Conservation (phyloP, 495 filamentous ascomycete genomes). For the Penicillium simplicissimum region DNA sequence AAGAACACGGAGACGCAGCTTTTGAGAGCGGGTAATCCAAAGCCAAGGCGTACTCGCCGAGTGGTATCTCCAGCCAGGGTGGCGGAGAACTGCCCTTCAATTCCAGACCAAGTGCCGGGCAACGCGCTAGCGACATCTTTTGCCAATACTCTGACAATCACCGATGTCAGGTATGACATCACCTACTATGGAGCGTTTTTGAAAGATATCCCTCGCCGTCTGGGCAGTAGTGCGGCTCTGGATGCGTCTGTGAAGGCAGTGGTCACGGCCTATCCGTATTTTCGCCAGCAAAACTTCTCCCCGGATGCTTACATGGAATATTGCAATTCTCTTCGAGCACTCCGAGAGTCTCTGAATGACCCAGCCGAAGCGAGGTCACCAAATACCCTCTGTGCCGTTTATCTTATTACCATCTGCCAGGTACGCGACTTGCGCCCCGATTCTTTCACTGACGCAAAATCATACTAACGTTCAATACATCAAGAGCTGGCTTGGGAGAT, state of each 20-base stretch:
- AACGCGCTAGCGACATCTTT: conserved; percentile 27
- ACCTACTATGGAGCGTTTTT: conserved; percentile 39
- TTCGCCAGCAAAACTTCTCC: conserved; percentile 21
- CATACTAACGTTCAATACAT: background rate
- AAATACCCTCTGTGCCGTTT: conserved; percentile 45
- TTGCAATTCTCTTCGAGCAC: conserved; percentile 29
- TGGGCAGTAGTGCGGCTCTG: conserved; percentile 37
- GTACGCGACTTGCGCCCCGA: conserved; percentile 15
- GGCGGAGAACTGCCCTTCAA: background rate
- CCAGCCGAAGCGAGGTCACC: conserved; percentile 29
- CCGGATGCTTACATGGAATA: conserved; percentile 26
- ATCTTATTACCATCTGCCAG: conserved; percentile 44
- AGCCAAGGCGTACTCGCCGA: background rate
- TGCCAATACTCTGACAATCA: conserved; percentile 25
- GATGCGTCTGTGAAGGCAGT: conserved; percentile 39
- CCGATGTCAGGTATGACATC: conserved; percentile 38
- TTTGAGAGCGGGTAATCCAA: background rate
- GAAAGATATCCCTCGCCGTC: conserved; percentile 32
- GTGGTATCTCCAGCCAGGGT: background rate
- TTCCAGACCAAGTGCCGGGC: conserved; percentile 10
- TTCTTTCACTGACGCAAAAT: background rate
- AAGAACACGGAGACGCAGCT: conserved; percentile 13
- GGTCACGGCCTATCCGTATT: conserved; percentile 26
- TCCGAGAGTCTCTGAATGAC: conserved; percentile 38
- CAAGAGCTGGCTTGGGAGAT: conserved; percentile 33